These are phyloP conservation scores for Diaporthe sp. DNA, from an alignment of 2,329 filamentous ascomycete species.

Conservation along the genomic window DNA sequence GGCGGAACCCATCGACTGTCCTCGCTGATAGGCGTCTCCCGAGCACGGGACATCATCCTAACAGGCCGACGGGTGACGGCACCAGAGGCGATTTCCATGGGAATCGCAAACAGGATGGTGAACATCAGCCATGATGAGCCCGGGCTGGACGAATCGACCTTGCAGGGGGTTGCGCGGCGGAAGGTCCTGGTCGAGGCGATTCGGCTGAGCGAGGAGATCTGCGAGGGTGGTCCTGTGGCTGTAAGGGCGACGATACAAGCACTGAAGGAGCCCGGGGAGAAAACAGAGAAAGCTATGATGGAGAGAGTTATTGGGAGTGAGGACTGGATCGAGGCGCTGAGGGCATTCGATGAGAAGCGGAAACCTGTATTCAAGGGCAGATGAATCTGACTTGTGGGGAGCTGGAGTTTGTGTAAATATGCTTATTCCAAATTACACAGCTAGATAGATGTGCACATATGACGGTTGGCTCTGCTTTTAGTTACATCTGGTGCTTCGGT, in stretches of 20 bases:
- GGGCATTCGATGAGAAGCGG: constrained; percentile 80
- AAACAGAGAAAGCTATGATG: constrained; percentile 88
- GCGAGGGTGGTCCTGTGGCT: constrained; percentile 84
- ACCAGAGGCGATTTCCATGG: constrained; percentile 90
- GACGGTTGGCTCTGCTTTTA: too few species aligned
- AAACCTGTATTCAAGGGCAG: constrained; percentile 71
- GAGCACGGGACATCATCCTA: constrained; percentile 91
- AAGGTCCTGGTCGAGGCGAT: constrained; percentile 83
- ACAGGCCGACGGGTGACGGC: constrained; percentile 87
- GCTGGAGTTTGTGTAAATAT: background rate
- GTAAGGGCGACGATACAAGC: constrained; percentile 84
- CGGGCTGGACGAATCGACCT: constrained; percentile 51
- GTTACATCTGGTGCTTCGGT: too few species aligned
- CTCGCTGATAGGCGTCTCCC: constrained; percentile 80
- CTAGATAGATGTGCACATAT: too few species aligned
- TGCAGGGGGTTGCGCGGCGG: constrained; percentile 70
- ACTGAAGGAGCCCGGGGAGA: constrained; percentile 79
- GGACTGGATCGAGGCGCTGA: constrained; percentile 89
- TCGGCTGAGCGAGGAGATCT: constrained; percentile 85
- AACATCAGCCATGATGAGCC: constrained; percentile 73
- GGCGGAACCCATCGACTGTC: constrained; percentile 93
- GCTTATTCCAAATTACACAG: too few species aligned
- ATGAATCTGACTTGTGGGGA: background rate
- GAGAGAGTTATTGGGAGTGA: constrained; percentile 85
- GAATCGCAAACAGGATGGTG: constrained; percentile 90